Conservation (phyloP, 805 yeast species). For the Helenozyma rhizophorensis region DNA sequence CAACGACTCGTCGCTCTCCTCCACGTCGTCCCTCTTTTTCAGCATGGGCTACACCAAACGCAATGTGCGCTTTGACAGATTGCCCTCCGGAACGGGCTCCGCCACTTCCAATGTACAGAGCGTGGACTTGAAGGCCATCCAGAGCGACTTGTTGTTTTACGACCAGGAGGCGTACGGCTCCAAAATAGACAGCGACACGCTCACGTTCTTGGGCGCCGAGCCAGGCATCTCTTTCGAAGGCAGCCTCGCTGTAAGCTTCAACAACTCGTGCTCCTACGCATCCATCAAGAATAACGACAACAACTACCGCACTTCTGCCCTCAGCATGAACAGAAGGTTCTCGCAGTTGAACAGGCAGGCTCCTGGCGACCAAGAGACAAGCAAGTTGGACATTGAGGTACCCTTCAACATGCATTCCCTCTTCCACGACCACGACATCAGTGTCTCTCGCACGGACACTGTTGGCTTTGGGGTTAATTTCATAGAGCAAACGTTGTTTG, state of each 20-base stretch:
- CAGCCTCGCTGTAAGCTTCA: slow-evolving; percentile 38
- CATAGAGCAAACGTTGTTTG: slow-evolving; percentile 57
- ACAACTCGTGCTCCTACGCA: slow-evolving; percentile 36
- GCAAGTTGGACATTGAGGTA: slow-evolving; percentile 33
- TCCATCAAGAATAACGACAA: slow-evolving; percentile 30
- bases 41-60: slow-evolving; percentile 33
- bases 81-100: slow-evolving; percentile 5
- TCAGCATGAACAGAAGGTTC: slow-evolving; percentile 35
- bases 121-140: slow-evolving; percentile 29
- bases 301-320: slow-evolving; percentile 24
- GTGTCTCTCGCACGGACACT: slow-evolving; percentile 48
- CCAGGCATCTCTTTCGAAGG: slow-evolving; percentile 40
- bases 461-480: slow-evolving; percentile 85
- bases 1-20: slow-evolving; percentile 31
- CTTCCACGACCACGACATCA: slow-evolving; percentile 20
- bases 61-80: slow-evolving; percentile 19
- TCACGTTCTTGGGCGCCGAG: slow-evolving; percentile 24
- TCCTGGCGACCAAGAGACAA: slow-evolving; percentile 25
- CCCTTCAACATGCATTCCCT: slow-evolving; percentile 26
- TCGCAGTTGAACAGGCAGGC: slow-evolving; percentile 26
- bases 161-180: slow-evolving; percentile 6
- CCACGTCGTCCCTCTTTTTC: slow-evolving; percentile 27
- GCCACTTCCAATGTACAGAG: slow-evolving; percentile 9
- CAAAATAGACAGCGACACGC: slow-evolving; percentile 16
- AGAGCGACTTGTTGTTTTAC: slow-evolving; percentile 20